Evolutionary conservation across 2,329 filamentous ascomycete species (phyloP).

Genomic region (Cladosporium sp.): DNA sequence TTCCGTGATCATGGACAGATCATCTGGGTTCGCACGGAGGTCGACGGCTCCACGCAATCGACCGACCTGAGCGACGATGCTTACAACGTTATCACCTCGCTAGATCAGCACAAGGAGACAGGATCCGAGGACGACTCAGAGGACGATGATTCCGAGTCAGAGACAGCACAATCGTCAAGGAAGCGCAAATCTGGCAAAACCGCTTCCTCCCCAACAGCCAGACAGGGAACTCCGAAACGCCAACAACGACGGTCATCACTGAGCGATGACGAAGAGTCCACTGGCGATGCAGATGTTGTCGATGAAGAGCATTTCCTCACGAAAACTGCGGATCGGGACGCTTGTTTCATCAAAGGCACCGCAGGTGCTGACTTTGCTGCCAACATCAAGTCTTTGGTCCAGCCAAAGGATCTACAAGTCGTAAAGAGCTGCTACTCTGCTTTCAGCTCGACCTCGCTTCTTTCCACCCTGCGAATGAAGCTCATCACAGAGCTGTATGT

Average conservation of each 20-base stretch:
- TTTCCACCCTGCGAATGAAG: constrained; percentile 74
- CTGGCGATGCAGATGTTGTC: constrained; percentile 10
- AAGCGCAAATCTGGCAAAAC: constrained; percentile 5
- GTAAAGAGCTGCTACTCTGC: constrained; percentile 84
- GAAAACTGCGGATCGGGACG: constrained; percentile 33
- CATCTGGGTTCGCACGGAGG: constrained; percentile 80
- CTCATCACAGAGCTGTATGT: constrained; percentile 87
- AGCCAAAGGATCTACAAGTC: constrained; percentile 51
- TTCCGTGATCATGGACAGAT: constrained; percentile 72
- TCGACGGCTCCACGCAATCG: constrained; percentile 35
- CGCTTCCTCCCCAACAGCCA: not conserved
- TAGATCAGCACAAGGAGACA: not conserved
- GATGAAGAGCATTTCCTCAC: constrained; percentile 46
- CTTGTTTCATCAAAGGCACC: constrained; percentile 41
- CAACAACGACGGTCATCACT: constrained; percentile 1
- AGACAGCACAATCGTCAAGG: not conserved
- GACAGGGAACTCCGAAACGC: not conserved
- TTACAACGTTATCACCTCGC: constrained; percentile 8
- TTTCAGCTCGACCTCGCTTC: constrained; percentile 68
- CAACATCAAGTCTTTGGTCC: constrained; percentile 47
- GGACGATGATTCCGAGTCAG: constrained; percentile 3
- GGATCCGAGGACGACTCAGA: not conserved
- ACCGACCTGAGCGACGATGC: not conserved
- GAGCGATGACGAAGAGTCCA: not conserved
- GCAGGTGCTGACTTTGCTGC: constrained; percentile 49